Evolutionary conservation across 2,329 filamentous ascomycete species (phyloP).

Genomic region (Fusarium pseudoanthophilum): DNA sequence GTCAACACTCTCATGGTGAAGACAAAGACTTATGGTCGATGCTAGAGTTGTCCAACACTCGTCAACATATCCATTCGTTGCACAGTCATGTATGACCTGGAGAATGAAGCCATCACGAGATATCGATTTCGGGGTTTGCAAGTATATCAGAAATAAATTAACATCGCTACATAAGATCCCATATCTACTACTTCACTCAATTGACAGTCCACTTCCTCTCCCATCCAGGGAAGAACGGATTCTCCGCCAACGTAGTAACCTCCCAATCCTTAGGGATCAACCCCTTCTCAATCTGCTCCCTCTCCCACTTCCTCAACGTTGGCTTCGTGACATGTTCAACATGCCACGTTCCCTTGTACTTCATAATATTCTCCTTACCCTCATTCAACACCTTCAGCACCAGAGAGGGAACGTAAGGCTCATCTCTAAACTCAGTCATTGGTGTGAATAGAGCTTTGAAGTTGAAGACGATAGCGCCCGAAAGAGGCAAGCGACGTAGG

Average conservation of each 20-base stretch:
- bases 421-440: slow-evolving; percentile 73
- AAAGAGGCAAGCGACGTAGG: slow-evolving; percentile 79
- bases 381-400: slow-evolving; percentile 72
- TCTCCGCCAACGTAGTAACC: slow-evolving; percentile 75
- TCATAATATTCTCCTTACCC: slow-evolving; percentile 73
- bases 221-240: slow-evolving; percentile 82
- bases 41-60: fast-evolving
- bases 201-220: slow-evolving; percentile 45
- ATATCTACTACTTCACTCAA: not conserved
- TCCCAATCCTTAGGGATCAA: slow-evolving; percentile 72
- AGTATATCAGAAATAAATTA: not conserved
- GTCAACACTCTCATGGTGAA: fast-evolving
- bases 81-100: not conserved
- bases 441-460: slow-evolving; percentile 90
- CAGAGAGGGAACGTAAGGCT: slow-evolving; percentile 77
- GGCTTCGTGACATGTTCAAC: slow-evolving; percentile 78
- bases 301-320: slow-evolving; percentile 69
- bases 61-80: not conserved
- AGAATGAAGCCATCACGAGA: not conserved
- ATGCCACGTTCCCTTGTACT: slow-evolving; percentile 86
- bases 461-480: slow-evolving; percentile 82
- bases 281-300: slow-evolving; percentile 73
- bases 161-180: not conserved
- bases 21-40: fast-evolving
- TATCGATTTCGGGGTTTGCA: fast-evolving